These are phyloP conservation scores for Phytophthora aleatoria DNA, from an alignment of 352 stramenopile species.

Conservation along the genomic window DNA sequence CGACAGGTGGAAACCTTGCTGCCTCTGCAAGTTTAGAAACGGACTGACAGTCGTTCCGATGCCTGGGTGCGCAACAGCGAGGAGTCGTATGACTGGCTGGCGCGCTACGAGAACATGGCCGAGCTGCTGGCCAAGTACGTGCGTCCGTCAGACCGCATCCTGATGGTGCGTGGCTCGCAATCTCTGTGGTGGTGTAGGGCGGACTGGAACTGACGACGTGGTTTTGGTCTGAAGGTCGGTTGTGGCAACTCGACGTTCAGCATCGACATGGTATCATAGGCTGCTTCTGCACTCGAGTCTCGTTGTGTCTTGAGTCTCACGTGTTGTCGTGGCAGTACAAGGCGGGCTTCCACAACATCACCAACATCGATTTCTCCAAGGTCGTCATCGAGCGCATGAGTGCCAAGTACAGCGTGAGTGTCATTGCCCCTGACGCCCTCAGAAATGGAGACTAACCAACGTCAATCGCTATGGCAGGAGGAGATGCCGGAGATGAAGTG, in stretches of 20 bases:
- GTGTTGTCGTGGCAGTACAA: conserved; percentile 40
- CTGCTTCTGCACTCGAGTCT: not conserved
- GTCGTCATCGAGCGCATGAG: conserved; percentile 75
- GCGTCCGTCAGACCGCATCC: conserved; percentile 43
- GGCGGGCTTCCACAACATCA: conserved; percentile 64
- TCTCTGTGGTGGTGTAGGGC: not conserved
- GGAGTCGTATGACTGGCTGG: conserved; percentile 82
- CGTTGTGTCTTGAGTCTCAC: conserved; percentile 10
- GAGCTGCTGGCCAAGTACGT: conserved; percentile 49
- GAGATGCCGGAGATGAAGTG: conserved; percentile 58
- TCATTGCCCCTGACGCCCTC: not conserved
- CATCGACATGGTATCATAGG: conserved; percentile 53
- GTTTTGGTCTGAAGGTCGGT: conserved; percentile 44
- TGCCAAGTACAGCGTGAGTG: conserved; percentile 51
- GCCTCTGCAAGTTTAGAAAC: not conserved
- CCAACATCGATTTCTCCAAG: conserved; percentile 73
- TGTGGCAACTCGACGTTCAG: conserved; percentile 84
- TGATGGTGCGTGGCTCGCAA: conserved; percentile 39
- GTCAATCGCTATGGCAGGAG: conserved; percentile 25
- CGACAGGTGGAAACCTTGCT: conserved; percentile 31
- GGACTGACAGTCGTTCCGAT: conserved; percentile 2
- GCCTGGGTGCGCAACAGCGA: conserved; percentile 37
- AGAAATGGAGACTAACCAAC: not conserved
- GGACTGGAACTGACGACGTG: conserved; percentile 11
- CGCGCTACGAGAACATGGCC: conserved; percentile 53